These are phyloP conservation scores for Penicillium sp. DNA, from an alignment of 2,329 filamentous ascomycete genomes.

Conservation along the genomic window DNA sequence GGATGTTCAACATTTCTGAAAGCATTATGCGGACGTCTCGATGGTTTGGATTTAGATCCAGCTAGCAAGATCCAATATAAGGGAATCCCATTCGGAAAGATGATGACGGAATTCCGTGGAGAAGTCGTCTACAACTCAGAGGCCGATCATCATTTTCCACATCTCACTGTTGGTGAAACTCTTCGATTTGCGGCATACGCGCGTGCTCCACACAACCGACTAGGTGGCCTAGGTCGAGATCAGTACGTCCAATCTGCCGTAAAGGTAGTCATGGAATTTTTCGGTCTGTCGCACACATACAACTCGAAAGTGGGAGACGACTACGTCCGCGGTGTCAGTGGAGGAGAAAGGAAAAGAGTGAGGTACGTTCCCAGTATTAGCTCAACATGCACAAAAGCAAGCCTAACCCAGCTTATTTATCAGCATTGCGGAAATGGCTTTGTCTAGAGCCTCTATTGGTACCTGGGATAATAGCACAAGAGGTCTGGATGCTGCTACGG, in stretches of 20 bases:
- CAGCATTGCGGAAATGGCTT: constrained; percentile 37
- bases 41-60: constrained; percentile 68
- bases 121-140: constrained; percentile 41
- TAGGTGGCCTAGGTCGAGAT: constrained; percentile 42
- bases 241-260: constrained; percentile 40
- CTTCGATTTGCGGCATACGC: constrained; percentile 53
- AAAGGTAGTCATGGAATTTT: constrained; percentile 40
- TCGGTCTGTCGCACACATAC: constrained; percentile 40
- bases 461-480: constrained; percentile 48
- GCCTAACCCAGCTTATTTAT: constrained; percentile 11
- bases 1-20: constrained; percentile 78
- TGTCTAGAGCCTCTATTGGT: constrained; percentile 33
- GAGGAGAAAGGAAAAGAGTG: constrained; percentile 59
- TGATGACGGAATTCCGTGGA: constrained; percentile 57
- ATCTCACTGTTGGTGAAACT: constrained; percentile 54
- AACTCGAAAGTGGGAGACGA: constrained; percentile 52
- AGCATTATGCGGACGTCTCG: constrained; percentile 73
- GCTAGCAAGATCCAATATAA: constrained; percentile 77
- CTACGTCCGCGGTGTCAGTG: constrained; percentile 57
- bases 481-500: constrained; percentile 54
- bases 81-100: constrained; percentile 57
- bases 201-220: constrained; percentile 43
- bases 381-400: background rate
- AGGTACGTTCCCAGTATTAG: constrained; percentile 34
- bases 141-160: constrained; percentile 50